Base-by-base conservation (phyloP, 2,329 filamentous ascomycete genomes). In the Lasiodiplodia hormozganensis region DNA sequence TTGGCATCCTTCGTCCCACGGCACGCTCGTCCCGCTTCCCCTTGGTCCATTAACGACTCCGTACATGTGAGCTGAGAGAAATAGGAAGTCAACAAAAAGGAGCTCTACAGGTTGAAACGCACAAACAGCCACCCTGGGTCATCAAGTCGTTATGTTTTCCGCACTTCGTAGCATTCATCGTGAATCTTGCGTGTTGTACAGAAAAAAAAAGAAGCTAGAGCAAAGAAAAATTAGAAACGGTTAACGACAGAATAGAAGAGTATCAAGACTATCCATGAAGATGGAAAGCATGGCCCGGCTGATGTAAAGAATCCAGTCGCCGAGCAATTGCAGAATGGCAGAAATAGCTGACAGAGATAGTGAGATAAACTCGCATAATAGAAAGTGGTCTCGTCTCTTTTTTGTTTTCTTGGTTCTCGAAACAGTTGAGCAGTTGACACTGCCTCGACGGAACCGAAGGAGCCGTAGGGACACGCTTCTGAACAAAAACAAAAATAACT, bases 351-450 rank as follows among this genome's bases (percentile, higher is more conserved):
- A 21, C 43, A 21, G 10, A 7, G 28, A 28, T 28, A 28, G 28
- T 28, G 28, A 28, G 28, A 7, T 28, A 28, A 28, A 28, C 28
- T 28, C 28, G 28, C 28, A 47, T 47, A 21, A 47, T 47, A 10
- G 43, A 47, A 47, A 47, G n/a, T n/a, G 43, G 43, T 47, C 43
- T 47, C n/a, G 43, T 47, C n/a, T 47, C 43, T 47, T 47, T 47
- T 40, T 40, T 34, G 31, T 40, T 47, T 47, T 47, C 18, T n/a
- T n/a, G 8, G 12, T n/a, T 47, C 43, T 47, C 18, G 10, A 47
- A 47, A 47, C 43, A 47, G n/a, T n/a, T 21, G 43, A 16, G 43
- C 43, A 47, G n/a, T 8, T 21, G 43, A 47, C 43, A 47, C 18
- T 21, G n/a, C 18, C 43, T 21, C 43, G 11, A 21, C 43, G 4